Conservation (phyloP, 179 eudicot species). For the Camellia oleifera region DNA sequence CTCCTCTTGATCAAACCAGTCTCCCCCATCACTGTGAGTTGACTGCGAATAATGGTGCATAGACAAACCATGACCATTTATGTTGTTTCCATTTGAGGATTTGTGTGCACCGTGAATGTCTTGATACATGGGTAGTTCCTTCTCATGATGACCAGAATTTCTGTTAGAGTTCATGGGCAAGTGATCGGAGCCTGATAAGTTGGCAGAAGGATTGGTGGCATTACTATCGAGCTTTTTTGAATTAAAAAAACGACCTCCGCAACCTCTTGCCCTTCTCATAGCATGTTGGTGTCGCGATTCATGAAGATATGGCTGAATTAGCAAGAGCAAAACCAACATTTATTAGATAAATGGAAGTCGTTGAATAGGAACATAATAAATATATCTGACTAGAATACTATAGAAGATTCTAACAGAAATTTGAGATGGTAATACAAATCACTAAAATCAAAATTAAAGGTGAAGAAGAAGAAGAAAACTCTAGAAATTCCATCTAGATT, state of each 20-base stretch:
- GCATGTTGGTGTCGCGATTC: conserved; percentile 87
- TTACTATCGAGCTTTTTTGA: conserved; percentile 24
- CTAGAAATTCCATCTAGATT: too few relatives aligned
- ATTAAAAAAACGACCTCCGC: conserved; percentile 70
- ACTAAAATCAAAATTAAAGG: too few relatives aligned
- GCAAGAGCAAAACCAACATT: background rate
- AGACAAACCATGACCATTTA: conserved; percentile 17
- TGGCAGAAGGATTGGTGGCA: conserved; percentile 14
- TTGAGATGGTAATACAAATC: too few relatives aligned
- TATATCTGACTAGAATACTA: background rate
- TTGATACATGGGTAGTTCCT: conserved; percentile 2
- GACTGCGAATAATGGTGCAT: conserved; percentile 1
- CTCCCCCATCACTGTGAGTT: background rate
- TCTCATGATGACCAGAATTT: conserved; percentile 5
- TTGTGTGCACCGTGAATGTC: conserved; percentile 8
- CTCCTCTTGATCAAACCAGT: conserved; percentile 5
- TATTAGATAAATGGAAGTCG: conserved; percentile 1
- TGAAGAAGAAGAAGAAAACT: too few relatives aligned
- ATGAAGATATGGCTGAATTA: conserved; percentile 68
- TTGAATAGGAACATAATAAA: background rate
- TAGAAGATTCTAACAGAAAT: too few relatives aligned
- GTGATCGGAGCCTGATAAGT: conserved; percentile 25
- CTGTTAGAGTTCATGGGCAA: conserved; percentile 17
- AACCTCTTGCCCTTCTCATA: conserved; percentile 72
- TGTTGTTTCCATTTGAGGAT: conserved; percentile 16